Percentiles rank a stretch among this genome's conserved stretches.
Evolutionary conservation across 306 rosid species (phyloP).

Genomic region (Albizia julibrissin): DNA sequence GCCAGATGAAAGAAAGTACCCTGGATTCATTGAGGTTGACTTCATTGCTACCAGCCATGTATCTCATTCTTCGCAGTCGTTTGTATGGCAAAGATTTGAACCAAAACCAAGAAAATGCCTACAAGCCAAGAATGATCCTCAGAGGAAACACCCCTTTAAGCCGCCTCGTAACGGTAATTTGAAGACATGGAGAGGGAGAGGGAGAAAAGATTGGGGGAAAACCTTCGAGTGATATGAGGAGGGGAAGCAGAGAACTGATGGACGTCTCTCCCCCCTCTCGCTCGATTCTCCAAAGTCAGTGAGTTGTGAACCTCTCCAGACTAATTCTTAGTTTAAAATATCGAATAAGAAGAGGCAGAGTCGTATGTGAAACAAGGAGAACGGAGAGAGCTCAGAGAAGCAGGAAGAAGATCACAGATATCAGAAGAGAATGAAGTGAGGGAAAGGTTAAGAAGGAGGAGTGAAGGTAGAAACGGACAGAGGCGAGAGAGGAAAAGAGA

Average conservation of each 20-base stretch:
- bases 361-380: conserved; percentile 26
- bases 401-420: conserved; percentile 47
- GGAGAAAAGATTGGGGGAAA: not conserved
- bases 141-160: conserved; percentile 21
- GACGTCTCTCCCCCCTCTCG: not conserved
- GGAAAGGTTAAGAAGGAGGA: conserved; percentile 35
- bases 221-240: not conserved
- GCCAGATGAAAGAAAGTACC: conserved; percentile 43
- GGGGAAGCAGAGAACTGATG: not conserved
- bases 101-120: conserved; percentile 28
- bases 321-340: conserved; percentile 57
- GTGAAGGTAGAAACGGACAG: conserved; percentile 33
- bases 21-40: conserved; percentile 81
- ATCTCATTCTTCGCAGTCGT: conserved; percentile 17
- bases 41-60: conserved; percentile 71
- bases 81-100: conserved; percentile 22
- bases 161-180: conserved; percentile 33
- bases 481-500: conserved; percentile 14
- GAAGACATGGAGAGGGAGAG: not conserved
- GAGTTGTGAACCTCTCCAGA: not conserved
- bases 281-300: not conserved
- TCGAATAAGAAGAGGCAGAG: conserved; percentile 43
- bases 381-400: conserved; percentile 37
- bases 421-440: conserved; percentile 23
- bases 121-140: conserved; percentile 45